These are phyloP conservation scores for Xerocomus spinulosus DNA, from an alignment of 768 basidiomycete species.

Conservation along the genomic window DNA sequence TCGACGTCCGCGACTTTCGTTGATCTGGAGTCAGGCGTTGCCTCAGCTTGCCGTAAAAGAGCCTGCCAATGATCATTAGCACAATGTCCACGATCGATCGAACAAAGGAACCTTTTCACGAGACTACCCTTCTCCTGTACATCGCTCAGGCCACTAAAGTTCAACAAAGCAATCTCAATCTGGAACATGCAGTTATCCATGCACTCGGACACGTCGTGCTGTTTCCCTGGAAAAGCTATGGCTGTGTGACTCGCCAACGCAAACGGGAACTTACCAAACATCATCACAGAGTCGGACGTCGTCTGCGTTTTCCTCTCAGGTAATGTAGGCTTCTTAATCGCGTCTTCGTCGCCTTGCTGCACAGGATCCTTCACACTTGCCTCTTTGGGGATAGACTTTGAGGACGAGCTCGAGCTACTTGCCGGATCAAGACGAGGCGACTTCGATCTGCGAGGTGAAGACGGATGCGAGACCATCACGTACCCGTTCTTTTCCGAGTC, in stretches of 20 bases:
- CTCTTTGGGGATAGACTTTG: conserved; percentile 28
- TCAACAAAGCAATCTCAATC: conserved; percentile 86
- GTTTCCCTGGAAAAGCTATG: conserved; percentile 57
- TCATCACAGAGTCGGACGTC: conserved; percentile 74
- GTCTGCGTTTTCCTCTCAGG: conserved; percentile 50
- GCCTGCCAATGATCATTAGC: too few species aligned
- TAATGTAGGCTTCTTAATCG: conserved; percentile 49
- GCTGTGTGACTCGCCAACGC: neutral
- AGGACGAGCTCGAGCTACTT: conserved; percentile 29
- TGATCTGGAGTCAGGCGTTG: conserved; percentile 47
- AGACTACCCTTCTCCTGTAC: conserved; percentile 65
- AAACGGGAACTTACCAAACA: conserved; percentile 63
- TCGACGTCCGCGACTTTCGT: conserved; percentile 44
- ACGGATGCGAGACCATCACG: conserved; percentile 37
- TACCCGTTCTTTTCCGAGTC: conserved; percentile 42
- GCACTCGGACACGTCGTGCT: conserved; percentile 98
- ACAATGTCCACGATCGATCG: too few species aligned
- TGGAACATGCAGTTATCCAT: conserved; percentile 99
- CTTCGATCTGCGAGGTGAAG: conserved; percentile 35
- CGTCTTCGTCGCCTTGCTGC: conserved; percentile 19
- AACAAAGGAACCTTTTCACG: conserved; percentile 86
- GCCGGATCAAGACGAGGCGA: conserved; percentile 30
- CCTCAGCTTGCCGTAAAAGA: conserved; percentile 87
- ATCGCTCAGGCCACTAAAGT: conserved; percentile 48
- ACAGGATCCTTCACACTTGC: conserved; percentile 25